These are phyloP conservation scores for Barnettozyma vustinii DNA, from an alignment of 805 yeast species.

Conservation along the genomic window DNA sequence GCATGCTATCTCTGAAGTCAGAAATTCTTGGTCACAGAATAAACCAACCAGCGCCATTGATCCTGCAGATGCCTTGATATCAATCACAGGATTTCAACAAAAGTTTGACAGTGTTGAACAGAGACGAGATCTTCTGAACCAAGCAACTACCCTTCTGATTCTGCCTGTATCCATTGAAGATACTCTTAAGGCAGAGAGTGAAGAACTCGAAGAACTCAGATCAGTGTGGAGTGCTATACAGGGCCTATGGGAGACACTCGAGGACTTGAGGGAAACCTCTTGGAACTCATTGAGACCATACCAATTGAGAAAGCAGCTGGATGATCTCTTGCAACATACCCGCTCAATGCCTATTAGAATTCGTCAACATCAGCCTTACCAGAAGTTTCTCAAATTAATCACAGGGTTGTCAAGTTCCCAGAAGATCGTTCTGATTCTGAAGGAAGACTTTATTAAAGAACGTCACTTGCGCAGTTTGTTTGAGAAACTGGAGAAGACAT, in stretches of 20 bases:
- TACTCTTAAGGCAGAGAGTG: constrained; percentile 29
- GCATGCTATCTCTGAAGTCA: constrained; percentile 27
- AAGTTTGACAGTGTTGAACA: constrained; percentile 20
- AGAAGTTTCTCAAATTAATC: constrained; percentile 43
- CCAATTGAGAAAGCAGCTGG: constrained; percentile 42
- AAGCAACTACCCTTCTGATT: constrained; percentile 32
- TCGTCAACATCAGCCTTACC: constrained; percentile 66
- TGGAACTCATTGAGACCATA: constrained; percentile 50
- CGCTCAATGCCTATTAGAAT: constrained; percentile 51
- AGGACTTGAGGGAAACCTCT: constrained; percentile 32
- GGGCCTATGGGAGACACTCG: constrained; percentile 42
- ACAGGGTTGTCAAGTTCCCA: constrained; percentile 27
- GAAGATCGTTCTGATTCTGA: constrained; percentile 37
- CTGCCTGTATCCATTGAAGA: constrained; percentile 27
- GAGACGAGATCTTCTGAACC: constrained; percentile 11
- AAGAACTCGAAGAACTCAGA: constrained; percentile 51
- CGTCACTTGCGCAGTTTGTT: constrained; percentile 64
- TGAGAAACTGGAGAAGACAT: constrained; percentile 23
- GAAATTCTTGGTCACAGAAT: constrained; percentile 40
- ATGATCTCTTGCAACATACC: constrained; percentile 40
- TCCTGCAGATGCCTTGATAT: constrained; percentile 40
- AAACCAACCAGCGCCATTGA: constrained; percentile 41
- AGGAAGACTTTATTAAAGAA: constrained; percentile 49
- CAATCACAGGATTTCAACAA: constrained; percentile 26
- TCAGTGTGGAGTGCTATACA: constrained; percentile 62